Evolutionary conservation across 306 rosid species (phyloP).

Genomic region (Lotus japonicus): DNA sequence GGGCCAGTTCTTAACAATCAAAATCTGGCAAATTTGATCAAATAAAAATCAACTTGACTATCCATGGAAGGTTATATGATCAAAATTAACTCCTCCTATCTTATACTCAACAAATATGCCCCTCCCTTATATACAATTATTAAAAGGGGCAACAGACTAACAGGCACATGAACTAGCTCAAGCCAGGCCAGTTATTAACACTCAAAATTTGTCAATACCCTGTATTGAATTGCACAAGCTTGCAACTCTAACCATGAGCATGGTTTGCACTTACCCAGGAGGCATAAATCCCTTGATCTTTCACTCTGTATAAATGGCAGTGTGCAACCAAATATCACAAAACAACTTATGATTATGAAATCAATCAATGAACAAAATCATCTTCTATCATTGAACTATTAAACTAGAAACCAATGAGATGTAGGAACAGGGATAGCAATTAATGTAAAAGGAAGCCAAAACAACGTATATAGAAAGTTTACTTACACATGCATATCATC

Average conservation of each 20-base stretch:
- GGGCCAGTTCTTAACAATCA: too few relatives aligned
- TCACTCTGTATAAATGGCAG: conserved; percentile 50
- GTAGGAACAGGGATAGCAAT: not conserved
- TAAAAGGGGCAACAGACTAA: not conserved
- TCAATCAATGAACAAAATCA: conserved; percentile 11
- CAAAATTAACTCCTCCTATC: too few relatives aligned
- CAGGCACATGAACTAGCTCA: not conserved
- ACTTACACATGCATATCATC: conserved; percentile 71
- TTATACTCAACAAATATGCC: too few relatives aligned
- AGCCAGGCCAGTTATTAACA: not conserved
- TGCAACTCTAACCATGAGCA: conserved; percentile 24
- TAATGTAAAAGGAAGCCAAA: not conserved
- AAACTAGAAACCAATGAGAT: conserved; percentile 5
- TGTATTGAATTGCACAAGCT: not conserved
- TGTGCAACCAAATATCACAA: not conserved
- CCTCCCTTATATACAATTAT: not conserved
- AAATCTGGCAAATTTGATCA: too few relatives aligned
- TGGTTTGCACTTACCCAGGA: conserved; percentile 52
- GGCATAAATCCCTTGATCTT: conserved; percentile 52
- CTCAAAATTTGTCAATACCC: conserved; percentile 13
- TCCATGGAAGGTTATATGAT: too few relatives aligned
- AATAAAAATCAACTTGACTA: too few relatives aligned
- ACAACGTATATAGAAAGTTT: conserved; percentile 13
- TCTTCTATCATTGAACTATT: not conserved
- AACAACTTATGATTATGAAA: conserved; percentile 3